Evolutionary conservation across 1,284 basidiomycete genomes (phyloP).

Genomic region (Ceratobasidium theobromae): DNA sequence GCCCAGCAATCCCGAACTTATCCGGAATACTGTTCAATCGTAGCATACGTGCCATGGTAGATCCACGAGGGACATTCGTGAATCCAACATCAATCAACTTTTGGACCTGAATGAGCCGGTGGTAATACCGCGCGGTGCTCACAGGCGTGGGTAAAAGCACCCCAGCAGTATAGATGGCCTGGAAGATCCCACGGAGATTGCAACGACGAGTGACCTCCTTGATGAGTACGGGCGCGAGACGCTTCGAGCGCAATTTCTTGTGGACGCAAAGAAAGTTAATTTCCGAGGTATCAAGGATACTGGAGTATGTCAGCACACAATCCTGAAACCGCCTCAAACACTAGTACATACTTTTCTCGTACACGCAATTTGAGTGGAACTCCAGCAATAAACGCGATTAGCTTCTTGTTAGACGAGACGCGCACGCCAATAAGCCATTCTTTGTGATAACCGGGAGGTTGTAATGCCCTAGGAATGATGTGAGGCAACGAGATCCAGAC

Average conservation of each 20-base stretch:
- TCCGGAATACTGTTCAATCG: conserved; percentile 68
- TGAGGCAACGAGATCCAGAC: not conserved
- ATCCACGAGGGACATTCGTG: conserved; percentile 78
- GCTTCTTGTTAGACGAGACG: conserved; percentile 84
- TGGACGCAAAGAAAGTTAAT: conserved; percentile 99
- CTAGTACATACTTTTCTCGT: conserved; percentile 65
- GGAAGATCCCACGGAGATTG: conserved; percentile 88
- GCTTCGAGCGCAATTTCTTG: conserved; percentile 96
- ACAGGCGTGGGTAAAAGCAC: conserved; percentile 89
- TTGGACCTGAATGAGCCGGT: conserved; percentile 87
- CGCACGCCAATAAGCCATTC: conserved; percentile 98
- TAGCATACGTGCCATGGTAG: conserved; percentile 86
- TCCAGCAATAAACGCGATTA: conserved; percentile 98
- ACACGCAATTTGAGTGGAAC: conserved; percentile 83
- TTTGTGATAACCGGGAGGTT: conserved; percentile 88
- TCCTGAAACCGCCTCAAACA: not conserved
- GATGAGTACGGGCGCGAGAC: conserved; percentile 94
- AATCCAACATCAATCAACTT: conserved; percentile 94
- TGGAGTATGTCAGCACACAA: conserved; percentile 42
- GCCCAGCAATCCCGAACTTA: conserved; percentile 47
- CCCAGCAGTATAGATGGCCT: conserved; percentile 96
- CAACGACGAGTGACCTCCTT: conserved; percentile 97
- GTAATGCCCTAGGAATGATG: conserved; percentile 77
- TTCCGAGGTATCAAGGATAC: conserved; percentile 74
- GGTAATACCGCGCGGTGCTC: conserved; percentile 75